Evolutionary conservation across 257 asterid genomes (phyloP).

Genomic region (Apocynum venetum): DNA sequence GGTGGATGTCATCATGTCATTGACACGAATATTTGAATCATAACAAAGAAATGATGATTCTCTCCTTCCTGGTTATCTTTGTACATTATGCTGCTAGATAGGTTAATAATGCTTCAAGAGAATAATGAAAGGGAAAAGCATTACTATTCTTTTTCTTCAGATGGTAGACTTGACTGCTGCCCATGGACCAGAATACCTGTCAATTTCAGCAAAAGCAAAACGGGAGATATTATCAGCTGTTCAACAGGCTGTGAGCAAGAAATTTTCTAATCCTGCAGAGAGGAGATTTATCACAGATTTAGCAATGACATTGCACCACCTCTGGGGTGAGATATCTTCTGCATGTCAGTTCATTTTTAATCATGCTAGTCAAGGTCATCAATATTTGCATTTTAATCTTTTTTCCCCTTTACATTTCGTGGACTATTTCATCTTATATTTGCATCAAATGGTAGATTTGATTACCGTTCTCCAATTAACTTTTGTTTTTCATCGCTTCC

Average conservation of each 20-base stretch:
- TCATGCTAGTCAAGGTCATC: background rate
- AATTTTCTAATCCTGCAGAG: slow-evolving; percentile 50
- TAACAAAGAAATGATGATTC: background rate
- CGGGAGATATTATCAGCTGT: slow-evolving; percentile 52
- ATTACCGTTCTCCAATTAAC: background rate
- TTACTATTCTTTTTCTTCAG: slow-evolving; percentile 32
- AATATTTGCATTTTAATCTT: background rate
- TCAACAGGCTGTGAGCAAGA: slow-evolving; percentile 57
- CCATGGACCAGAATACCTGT: slow-evolving; percentile 54
- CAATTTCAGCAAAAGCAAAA: slow-evolving; percentile 57
- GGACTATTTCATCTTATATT: background rate
- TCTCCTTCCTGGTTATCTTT: background rate
- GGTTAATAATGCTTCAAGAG: background rate
- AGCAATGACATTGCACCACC: slow-evolving; percentile 52
- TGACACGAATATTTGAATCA: background rate
- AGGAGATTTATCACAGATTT: slow-evolving; percentile 60
- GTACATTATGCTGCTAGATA: background rate
- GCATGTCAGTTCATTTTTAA: background rate
- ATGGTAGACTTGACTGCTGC: slow-evolving; percentile 61
- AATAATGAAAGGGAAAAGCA: background rate
- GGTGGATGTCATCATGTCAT: background rate
- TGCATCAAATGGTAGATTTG: background rate
- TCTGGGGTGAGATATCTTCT: slow-evolving; percentile 62
- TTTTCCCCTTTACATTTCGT: background rate
- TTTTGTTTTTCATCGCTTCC: background rate